phyloP scores from a whole-genome alignment of 495 filamentous ascomycete species.

The Penicillium waksmanii region DNA sequence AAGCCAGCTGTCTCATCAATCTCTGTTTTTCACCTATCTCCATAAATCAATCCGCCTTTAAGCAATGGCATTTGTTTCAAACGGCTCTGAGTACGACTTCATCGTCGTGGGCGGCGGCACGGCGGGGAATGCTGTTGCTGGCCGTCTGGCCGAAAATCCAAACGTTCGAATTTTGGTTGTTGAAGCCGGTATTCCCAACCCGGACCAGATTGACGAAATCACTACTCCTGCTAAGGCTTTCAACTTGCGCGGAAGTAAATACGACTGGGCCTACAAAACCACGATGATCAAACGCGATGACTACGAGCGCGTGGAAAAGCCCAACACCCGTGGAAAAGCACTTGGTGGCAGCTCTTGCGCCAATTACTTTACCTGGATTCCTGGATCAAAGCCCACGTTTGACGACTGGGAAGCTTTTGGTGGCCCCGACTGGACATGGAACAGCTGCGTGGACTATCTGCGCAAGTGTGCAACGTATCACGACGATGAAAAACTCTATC shows the following conservation, averaged over 20 bases:
- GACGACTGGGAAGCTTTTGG: constrained; percentile 62
- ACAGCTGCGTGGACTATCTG: constrained; percentile 52
- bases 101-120: constrained; percentile 59
- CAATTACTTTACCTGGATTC: constrained; percentile 64
- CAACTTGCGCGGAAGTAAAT: constrained; percentile 45
- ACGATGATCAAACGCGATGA: constrained; percentile 65
- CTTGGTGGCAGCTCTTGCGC: constrained; percentile 55
- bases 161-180: constrained; percentile 55
- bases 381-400: constrained; percentile 56
- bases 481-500: constrained; percentile 48
- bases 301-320: constrained; percentile 65
- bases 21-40: neutral
- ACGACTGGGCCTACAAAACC: constrained; percentile 68
- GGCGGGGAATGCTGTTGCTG: constrained; percentile 60
- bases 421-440: constrained; percentile 61
- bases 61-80: constrained; percentile 28
- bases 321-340: constrained; percentile 58
- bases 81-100: constrained; percentile 41
- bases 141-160: constrained; percentile 59
- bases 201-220: constrained; percentile 45
- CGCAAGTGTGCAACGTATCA: constrained; percentile 62
- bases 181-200: constrained; percentile 52
- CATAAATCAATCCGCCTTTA: neutral
- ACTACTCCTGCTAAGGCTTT: constrained; percentile 49
- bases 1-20: neutral